Conservation (phyloP, 306 rosid genomes). For the Casuarina equisetifolia region DNA sequence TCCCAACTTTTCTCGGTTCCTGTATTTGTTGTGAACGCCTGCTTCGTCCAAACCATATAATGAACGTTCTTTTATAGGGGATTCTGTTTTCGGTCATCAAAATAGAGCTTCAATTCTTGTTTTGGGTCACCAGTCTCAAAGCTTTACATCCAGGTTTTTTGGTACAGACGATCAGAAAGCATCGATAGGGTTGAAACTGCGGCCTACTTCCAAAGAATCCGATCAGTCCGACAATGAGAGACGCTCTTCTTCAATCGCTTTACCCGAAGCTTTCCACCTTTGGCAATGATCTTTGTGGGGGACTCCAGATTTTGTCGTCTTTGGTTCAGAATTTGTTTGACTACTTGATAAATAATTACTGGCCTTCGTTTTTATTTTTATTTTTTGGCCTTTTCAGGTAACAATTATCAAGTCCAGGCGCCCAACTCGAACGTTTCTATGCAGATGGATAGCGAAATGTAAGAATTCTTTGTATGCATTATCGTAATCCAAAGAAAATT, state of each 20-base stretch:
- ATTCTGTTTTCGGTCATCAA: background rate
- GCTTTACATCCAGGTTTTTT: background rate
- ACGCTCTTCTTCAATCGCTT: slow-evolving; percentile 40
- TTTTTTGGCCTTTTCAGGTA: slow-evolving; percentile 34
- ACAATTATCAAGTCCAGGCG: slow-evolving; percentile 33
- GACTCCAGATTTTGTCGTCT: background rate
- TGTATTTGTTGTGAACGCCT: too few relatives aligned
- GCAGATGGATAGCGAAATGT: slow-evolving; percentile 41
- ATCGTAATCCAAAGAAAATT: background rate
- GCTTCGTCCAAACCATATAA: background rate
- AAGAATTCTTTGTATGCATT: slow-evolving; percentile 24
- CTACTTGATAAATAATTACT: background rate
- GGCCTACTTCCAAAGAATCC: slow-evolving; percentile 17
- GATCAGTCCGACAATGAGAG: slow-evolving; percentile 36
- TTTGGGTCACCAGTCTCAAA: background rate
- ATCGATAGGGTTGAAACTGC: slow-evolving; percentile 16
- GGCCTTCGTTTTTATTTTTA: background rate
- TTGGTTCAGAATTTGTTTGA: background rate
- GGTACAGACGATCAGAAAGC: slow-evolving; percentile 8
- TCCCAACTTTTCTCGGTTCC: too few relatives aligned
- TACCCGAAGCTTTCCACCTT: slow-evolving; percentile 32
- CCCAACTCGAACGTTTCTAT: slow-evolving; percentile 31
- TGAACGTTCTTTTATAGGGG: background rate
- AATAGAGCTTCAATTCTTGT: too few relatives aligned
- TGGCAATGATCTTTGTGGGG: slow-evolving; percentile 31